Percentiles rank a stretch among this genome's conserved stretches.
Evolutionary conservation across 495 filamentous ascomycete genomes (phyloP).

Genomic region (Trichoderma reesei): DNA sequence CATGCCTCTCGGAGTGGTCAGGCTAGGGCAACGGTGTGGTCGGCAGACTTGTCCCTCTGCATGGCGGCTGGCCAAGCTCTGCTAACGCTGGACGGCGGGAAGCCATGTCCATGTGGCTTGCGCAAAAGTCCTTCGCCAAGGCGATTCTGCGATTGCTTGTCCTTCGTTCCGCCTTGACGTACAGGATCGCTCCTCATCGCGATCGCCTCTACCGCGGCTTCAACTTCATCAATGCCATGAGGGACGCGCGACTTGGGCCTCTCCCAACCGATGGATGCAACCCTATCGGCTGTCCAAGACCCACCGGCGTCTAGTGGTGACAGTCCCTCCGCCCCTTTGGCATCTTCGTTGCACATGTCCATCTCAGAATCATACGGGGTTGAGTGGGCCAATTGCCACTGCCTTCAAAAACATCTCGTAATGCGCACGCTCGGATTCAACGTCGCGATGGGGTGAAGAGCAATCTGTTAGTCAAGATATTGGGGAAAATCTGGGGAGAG

Average conservation of each 20-base stretch:
- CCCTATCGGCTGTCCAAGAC: neutral
- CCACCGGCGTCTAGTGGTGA: neutral
- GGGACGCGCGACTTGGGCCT: neutral
- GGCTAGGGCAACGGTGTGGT: neutral
- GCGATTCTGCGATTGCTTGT: neutral
- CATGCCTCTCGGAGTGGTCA: too few relatives aligned
- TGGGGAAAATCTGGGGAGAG: slow-evolving; percentile 4
- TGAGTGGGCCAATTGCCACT: neutral
- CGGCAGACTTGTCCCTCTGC: neutral
- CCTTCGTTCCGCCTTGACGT: neutral
- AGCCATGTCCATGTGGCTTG: neutral
- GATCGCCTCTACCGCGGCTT: neutral
- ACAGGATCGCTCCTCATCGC: neutral
- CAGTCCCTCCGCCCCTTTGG: neutral
- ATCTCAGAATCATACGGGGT: slow-evolving; percentile 3
- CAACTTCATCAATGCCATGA: neutral
- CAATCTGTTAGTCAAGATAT: slow-evolving; percentile 9
- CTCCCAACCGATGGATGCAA: neutral
- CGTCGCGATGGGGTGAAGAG: neutral
- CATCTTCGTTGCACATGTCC: neutral
- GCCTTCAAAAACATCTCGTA: neutral
- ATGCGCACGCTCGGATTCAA: neutral
- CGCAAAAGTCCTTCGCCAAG: neutral
- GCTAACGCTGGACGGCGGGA: neutral
- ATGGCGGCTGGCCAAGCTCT: neutral